These are phyloP conservation scores for Scenedesmus sp. DNA, from an alignment of 163 green algal species.

Conservation along the genomic window DNA sequence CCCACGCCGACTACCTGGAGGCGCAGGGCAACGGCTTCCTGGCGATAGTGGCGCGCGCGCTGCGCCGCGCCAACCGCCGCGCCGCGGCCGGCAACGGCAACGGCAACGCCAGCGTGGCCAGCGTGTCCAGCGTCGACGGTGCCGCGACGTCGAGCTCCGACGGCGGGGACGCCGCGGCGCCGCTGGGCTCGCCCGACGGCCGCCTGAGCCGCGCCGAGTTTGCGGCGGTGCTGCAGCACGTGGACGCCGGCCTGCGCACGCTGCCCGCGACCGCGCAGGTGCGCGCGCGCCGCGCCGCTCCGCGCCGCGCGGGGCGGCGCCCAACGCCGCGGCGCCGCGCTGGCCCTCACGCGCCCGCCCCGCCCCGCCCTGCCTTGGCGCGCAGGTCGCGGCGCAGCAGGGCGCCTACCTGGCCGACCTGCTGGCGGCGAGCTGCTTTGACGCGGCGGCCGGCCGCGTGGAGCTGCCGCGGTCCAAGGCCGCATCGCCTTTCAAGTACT, in stretches of 20 bases:
- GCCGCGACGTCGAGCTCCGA: too few species aligned
- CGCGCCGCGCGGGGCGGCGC: too few species aligned
- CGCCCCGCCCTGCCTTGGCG: constrained; percentile 20
- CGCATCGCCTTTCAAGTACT: constrained; percentile 64
- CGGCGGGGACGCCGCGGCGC: too few species aligned
- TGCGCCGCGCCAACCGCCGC: too few species aligned
- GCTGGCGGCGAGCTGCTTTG: constrained; percentile 45
- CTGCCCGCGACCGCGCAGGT: constrained; percentile 86
- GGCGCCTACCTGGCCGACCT: constrained; percentile 80
- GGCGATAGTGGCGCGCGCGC: too few species aligned
- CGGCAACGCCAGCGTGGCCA: too few species aligned
- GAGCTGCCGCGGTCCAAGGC: not conserved
- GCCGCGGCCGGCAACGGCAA: too few species aligned
- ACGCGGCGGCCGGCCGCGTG: not conserved
- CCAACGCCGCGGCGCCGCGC: too few species aligned
- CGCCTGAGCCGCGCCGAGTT: constrained; percentile 74
- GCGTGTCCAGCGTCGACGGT: too few species aligned
- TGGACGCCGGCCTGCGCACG: constrained; percentile 82
- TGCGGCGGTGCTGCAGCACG: constrained; percentile 70
- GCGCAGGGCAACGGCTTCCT: constrained; percentile 15
- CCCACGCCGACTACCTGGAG: constrained; percentile 79
- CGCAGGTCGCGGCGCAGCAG: constrained; percentile 87
- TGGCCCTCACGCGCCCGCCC: too few species aligned
- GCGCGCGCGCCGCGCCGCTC: not conserved
- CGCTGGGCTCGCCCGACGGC: constrained; percentile 51